Conservation (phyloP, 2,329 filamentous ascomycete genomes). For the Neospermospora avenae region DNA sequence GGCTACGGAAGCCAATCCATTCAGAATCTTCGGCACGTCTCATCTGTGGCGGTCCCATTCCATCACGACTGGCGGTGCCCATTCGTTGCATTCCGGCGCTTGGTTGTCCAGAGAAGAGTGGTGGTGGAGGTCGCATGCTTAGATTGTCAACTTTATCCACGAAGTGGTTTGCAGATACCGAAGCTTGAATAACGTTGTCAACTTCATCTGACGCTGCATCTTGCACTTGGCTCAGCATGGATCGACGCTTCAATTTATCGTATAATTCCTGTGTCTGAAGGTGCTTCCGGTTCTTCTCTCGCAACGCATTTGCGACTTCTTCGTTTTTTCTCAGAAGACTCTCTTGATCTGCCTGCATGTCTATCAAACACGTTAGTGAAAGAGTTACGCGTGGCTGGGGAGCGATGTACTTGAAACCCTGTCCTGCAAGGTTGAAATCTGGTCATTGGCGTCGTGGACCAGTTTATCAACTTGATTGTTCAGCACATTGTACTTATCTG, state of each 20-base stretch:
- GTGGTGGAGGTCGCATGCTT: conserved; percentile 19
- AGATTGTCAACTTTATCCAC: conserved; percentile 25
- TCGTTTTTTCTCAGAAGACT: conserved; percentile 67
- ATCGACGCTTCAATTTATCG: conserved; percentile 55
- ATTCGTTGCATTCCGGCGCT: conserved; percentile 9
- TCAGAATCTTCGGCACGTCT: conserved; percentile 12
- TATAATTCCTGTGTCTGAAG: conserved; percentile 65
- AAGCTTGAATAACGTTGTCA: conserved; percentile 40
- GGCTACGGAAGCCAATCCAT: conserved; percentile 28
- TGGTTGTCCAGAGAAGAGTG: conserved; percentile 21
- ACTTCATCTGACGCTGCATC: conserved; percentile 51
- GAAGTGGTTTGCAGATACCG: conserved; percentile 28
- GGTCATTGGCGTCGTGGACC: conserved; percentile 69
- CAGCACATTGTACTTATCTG: conserved; percentile 66
- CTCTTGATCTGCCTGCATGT: conserved; percentile 59
- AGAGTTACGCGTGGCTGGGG: not conserved
- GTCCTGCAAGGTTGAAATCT: conserved; percentile 64
- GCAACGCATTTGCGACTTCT: conserved; percentile 62
- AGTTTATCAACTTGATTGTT: conserved; percentile 68
- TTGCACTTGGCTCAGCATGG: conserved; percentile 53
- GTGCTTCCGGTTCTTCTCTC: conserved; percentile 68
- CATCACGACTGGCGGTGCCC: conserved; percentile 6
- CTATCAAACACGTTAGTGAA: conserved; percentile 35
- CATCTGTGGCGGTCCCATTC: conserved; percentile 5
- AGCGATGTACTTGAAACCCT: conserved; percentile 58